Evolutionary conservation across 768 basidiomycete species (phyloP), one percentile per base, ranked within the genome.

Genomic region (Termitomyces sp.): DNA sequence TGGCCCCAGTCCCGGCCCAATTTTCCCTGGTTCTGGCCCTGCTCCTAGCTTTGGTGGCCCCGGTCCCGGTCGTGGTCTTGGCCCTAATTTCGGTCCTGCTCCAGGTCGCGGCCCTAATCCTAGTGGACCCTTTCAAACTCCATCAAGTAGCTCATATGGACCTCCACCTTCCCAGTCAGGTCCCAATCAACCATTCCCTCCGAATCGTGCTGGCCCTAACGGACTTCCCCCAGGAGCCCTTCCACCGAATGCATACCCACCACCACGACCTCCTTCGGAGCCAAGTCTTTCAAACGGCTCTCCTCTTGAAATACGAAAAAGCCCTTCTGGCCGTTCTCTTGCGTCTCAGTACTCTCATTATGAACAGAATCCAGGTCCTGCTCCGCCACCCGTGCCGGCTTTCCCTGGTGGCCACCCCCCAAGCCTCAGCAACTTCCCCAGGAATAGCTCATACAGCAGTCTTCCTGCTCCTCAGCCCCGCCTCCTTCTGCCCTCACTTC

Each of bases 401-500:
- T 73, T 77, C 53, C 73, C 73, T 53, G 71, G 72, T 46, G 73
- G 73, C 21, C 70, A 75, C 55, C 70, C 72, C 29, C 62, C 68
- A n/a, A 65, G 67, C 49, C 63, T 57, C 16, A 63, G 63, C 19
- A 61, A 64, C 56, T 65, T 73, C 14, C 71, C 75, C 1, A 70
- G 76, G 53, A 78, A 70, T 54, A 72, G 70, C 35, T 77, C 79
- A 49, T 69, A 72, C 47, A 71, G 71, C 44, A 71, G 66, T 59
- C 55, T 79, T 47, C 73, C 72, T 60, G 71, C 71, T 46, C 75
- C 79, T 8, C 77, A 76, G 49, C 73, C 77, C 11, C 82, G 83
- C 29, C 75, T 83, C 1, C 63, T 89, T 58, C 71, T 87, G 17
- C 89, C 90, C 19, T 89, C 89, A 12, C 80, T 82, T 23, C 81